A percentile compares a stretch with the other conserved stretches of the same genome.
These are phyloP conservation scores for Trichoderma semiorbis DNA, from an alignment of 2,329 filamentous ascomycete species.

Conservation along the genomic window DNA sequence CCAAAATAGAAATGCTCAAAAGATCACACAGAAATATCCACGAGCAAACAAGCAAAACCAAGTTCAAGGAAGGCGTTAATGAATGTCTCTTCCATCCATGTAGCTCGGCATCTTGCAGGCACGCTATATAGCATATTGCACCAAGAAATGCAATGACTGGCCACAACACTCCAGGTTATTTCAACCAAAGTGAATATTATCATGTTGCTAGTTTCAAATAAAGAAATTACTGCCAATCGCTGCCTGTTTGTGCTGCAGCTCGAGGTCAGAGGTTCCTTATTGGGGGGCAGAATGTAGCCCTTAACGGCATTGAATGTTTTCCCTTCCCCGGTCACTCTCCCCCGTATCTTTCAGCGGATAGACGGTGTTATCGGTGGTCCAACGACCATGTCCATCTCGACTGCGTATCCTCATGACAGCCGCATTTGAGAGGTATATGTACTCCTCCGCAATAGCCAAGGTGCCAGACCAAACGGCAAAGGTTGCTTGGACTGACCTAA, in stretches of 20 bases:
- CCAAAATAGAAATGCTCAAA: background rate
- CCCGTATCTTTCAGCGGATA: too few relatives aligned
- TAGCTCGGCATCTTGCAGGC: background rate
- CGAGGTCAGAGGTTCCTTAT: too few relatives aligned
- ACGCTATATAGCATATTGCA: background rate
- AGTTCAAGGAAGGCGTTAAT: background rate
- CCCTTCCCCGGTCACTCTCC: too few relatives aligned
- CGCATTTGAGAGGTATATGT: too few relatives aligned
- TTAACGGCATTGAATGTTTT: too few relatives aligned
- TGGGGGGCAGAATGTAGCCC: too few relatives aligned
- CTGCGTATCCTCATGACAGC: too few relatives aligned
- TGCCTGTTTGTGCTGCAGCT: too few relatives aligned
- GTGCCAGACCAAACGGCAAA: background rate
- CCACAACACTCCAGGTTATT: background rate
- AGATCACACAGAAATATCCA: background rate
- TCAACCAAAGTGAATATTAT: background rate
- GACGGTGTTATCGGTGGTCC: too few relatives aligned
- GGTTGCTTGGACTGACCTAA: background rate
- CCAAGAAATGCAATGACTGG: background rate
- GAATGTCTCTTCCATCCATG: background rate
- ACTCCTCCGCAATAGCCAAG: too few relatives aligned
- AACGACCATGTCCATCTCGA: too few relatives aligned
- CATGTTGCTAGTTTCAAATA: background rate
- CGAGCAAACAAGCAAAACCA: background rate
- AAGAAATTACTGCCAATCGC: background rate